Evolutionary conservation across 1,139 yeast genomes (phyloP), one percentile per base, ranked within the genome.

Genomic region (Taphrina confusa): DNA sequence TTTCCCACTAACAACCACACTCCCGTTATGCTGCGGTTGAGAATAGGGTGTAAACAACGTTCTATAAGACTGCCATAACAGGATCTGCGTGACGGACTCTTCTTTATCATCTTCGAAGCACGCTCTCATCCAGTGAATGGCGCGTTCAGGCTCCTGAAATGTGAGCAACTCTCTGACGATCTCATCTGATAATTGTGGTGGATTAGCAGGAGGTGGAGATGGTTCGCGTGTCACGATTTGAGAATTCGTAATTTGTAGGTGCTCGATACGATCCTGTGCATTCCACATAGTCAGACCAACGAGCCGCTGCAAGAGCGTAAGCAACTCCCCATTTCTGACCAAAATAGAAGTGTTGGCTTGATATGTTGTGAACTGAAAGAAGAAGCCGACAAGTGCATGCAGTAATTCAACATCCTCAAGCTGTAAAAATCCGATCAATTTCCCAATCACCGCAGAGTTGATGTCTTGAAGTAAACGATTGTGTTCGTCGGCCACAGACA

Each of bases 31-130:
- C 18, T 42, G 44, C 49, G 76, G 79, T 18, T 77, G 74, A 12
- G 78, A 78, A 60, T 77, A 77, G 40, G 74, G 75, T 60, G 82
- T 82, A 68, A 92, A 92, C 70, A 87, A 95, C 27, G 83, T 77
- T 71, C 92, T 98, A 73, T 92, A 92, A 0, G 96, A 84, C 71
- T 91, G 89, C 99, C 99, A 92, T 55, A 92, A 79, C 12, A 95
- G 87, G 31, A 92, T 90, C 73, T 92, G 99, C 0, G 97, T 91
- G 8, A 91, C 96, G 71, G 90, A 96, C 3, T 95, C 90, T 4
- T 80, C 81, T 2, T 78, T 73, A 36, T 79, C 81, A 12, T 95
- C 89, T 67, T 85, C 92, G 73, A 89, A 94, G 65, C 95, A 87
- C 66, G 96, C 85, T 67, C 96, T 82, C 75, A 92, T 64, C 98